Evolutionary conservation across 148 eudicot species (phyloP).

Genomic region (Drosera capensis): DNA sequence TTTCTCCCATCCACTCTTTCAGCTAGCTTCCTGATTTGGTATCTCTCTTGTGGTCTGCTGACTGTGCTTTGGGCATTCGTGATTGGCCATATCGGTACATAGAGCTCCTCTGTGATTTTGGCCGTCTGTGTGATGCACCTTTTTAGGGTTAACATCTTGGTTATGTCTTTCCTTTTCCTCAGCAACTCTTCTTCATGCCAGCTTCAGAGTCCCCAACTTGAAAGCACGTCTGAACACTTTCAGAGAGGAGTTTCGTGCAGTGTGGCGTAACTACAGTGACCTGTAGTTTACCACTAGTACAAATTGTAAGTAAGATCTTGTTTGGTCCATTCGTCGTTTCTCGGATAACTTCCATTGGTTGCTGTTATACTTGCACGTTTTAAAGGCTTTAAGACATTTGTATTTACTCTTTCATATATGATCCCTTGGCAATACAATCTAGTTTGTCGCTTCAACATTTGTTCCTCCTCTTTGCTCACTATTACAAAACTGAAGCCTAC

Average conservation of each 20-base stretch:
- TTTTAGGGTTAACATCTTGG: background rate
- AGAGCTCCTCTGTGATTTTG: background rate
- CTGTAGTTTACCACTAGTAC: slow-evolving; percentile 26
- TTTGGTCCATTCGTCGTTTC: too few relatives aligned
- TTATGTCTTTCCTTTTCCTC: slow-evolving; percentile 4
- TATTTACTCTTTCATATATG: too few relatives aligned
- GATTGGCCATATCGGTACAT: slow-evolving; percentile 67
- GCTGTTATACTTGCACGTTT: too few relatives aligned
- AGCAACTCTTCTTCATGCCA: slow-evolving; percentile 83
- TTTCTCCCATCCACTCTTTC: slow-evolving; percentile 9
- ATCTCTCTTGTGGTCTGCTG: slow-evolving; percentile 67
- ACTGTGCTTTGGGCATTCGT: slow-evolving; percentile 58
- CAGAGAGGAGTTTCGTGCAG: slow-evolving; percentile 95
- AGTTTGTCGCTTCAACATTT: too few relatives aligned
- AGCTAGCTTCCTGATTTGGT: slow-evolving; percentile 80
- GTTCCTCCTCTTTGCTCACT: too few relatives aligned
- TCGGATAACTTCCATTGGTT: too few relatives aligned
- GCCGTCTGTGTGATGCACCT: background rate
- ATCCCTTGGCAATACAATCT: too few relatives aligned
- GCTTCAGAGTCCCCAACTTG: slow-evolving; percentile 81
- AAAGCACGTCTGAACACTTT: slow-evolving; percentile 94
- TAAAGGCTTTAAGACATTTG: too few relatives aligned
- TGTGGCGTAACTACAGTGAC: slow-evolving; percentile 94
- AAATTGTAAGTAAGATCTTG: background rate
- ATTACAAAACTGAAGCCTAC: too few relatives aligned